Evolutionary conservation across 352 stramenopile species (phyloP).

Genomic region (Phytophthora vignae): DNA sequence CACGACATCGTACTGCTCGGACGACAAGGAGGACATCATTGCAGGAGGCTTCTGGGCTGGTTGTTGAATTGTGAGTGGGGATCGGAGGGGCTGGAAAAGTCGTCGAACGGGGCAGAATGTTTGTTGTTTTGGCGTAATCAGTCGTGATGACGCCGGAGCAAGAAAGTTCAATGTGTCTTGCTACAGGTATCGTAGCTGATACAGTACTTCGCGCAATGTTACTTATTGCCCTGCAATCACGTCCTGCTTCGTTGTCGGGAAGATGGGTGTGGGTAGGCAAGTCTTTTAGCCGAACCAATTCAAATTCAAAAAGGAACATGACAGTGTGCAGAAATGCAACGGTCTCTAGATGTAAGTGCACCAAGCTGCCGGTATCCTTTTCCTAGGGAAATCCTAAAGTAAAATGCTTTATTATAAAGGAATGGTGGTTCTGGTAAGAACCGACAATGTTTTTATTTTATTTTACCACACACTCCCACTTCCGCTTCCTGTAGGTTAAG

Average conservation of each 20-base stretch:
- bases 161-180: not conserved
- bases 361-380: too few relatives aligned
- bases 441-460: not conserved
- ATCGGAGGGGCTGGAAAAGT: too few relatives aligned
- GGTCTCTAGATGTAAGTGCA: too few relatives aligned
- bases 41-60: not conserved
- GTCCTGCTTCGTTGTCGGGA: too few relatives aligned
- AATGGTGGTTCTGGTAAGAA: constrained; percentile 6
- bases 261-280: too few relatives aligned
- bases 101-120: not conserved
- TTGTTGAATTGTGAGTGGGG: not conserved
- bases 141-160: not conserved
- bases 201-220: not conserved
- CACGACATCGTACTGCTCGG: constrained; percentile 15
- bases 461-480: not conserved
- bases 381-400: too few relatives aligned
- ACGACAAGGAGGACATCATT: not conserved
- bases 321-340: too few relatives aligned
- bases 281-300: too few relatives aligned
- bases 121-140: not conserved
- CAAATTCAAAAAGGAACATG: too few relatives aligned
- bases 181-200: not conserved
- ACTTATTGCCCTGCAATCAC: not conserved
- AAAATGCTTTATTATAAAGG: not conserved
- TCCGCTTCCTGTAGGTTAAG: not conserved